Evolutionary conservation across 371 early-diverging fungal species (phyloP), one percentile per base, ranked within the genome.

Genomic region (Mortierella sp.): DNA sequence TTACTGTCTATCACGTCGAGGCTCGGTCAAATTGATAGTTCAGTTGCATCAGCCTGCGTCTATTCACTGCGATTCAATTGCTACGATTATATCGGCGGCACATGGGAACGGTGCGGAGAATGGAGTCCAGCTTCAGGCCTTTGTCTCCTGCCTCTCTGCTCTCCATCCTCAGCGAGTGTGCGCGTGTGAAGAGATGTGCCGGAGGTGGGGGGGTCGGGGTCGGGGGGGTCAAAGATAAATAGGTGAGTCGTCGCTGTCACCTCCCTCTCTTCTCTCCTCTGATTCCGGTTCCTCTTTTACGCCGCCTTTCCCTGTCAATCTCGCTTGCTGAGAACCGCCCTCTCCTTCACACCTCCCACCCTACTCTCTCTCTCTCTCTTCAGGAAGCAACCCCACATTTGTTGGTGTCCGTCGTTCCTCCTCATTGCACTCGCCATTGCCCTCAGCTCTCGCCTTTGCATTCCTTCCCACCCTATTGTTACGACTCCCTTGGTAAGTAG

Each of bases 401-500:
- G 4, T 30, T 23, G 2, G n/a, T 50, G 21, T 48, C 34, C 19
- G 28, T 54, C 23, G 12, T 59, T 26, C 12, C 26, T 46, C 38
- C 38, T 13, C 13, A 27, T 21, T 34, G 6, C 21, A 30, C 10
- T 43, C 19, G n/a, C 42, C 24, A 19, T 24, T 26, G 7, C 48
- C 30, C 7, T 38, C 50, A 52, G n/a, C 31, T 8, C 67, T 56
- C 49, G 31, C 38, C 30, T 49, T 39, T 61, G 47, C 68, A 61
- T 46, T 42, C 39, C 54, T 49, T n/a, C n/a, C n/a, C n/a, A n/a
- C 26, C 21, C 30, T 55, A 24, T 55, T 60, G 42, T 52, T 51
- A 67, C 53, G 58, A 50, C 46, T 39, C 53, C 21, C 39, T 54
- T 59, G 59, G 58, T 67, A 60, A 60, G 59, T 60, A 9, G 9